Conservation (phyloP, 2,329 filamentous ascomycete genomes). For the Exophiala calicioides region DNA sequence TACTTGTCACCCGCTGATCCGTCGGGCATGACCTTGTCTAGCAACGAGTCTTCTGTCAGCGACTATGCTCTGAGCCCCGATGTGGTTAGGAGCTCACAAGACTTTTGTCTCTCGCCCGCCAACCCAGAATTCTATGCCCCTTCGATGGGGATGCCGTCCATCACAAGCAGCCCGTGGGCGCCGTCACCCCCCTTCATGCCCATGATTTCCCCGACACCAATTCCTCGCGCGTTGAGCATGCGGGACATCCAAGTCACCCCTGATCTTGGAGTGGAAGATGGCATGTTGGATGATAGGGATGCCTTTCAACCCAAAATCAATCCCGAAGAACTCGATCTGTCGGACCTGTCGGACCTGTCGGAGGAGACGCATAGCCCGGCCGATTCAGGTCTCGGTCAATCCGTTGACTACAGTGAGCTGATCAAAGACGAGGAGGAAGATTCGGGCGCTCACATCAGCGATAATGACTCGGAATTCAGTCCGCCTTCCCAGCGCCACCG, state of each 20-base stretch:
- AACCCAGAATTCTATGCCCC: background rate
- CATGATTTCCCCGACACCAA: background rate
- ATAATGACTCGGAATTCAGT: conserved; percentile 25
- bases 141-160: background rate
- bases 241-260: conserved; percentile 26
- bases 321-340: conserved; percentile 26
- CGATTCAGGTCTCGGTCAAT: conserved; percentile 18
- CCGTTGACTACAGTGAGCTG: conserved; percentile 12
- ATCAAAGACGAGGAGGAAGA: conserved; percentile 17
- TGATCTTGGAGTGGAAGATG: conserved; percentile 20
- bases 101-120: conserved; percentile 2
- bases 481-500: conserved; percentile 4
- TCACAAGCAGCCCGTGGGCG: conserved; percentile 6
- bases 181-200: conserved; percentile 5
- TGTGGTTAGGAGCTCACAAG: conserved; percentile 6
- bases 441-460: conserved; percentile 5
- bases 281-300: conserved; percentile 15
- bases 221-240: conserved; percentile 18
- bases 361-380: conserved; percentile 17
- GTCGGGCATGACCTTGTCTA: conserved; percentile 16
- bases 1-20: conserved; percentile 24
- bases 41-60: conserved; percentile 20
- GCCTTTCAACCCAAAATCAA: conserved; percentile 12
- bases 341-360: conserved; percentile 28
- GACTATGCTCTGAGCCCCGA: conserved; percentile 27